Conservation (phyloP, 73 alveolate genomes). For the Paramecium pentaurelia region DNA sequence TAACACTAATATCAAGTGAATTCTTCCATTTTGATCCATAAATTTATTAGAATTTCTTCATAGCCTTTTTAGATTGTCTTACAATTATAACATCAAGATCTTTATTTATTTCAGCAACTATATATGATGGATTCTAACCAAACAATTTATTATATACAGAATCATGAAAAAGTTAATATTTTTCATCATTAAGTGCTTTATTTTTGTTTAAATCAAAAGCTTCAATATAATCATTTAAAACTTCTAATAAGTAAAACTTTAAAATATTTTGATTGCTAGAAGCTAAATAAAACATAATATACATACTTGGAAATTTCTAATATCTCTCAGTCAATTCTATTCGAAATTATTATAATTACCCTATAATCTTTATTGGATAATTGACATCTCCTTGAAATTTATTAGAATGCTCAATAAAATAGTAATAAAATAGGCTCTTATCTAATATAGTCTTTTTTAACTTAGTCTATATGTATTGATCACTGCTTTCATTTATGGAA, state of each 20-base stretch:
- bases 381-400: background rate
- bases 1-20: background rate
- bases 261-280: background rate
- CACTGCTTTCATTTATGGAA: background rate
- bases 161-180: background rate
- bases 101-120: background rate
- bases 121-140: background rate
- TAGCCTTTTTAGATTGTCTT: conserved; percentile 1
- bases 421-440: background rate
- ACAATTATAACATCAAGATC: background rate
- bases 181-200: conserved; percentile 1
- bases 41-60: background rate
- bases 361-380: background rate
- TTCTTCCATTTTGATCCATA: background rate
- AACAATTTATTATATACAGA: background rate
- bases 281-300: background rate
- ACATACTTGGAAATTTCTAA: background rate
- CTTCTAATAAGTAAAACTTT: conserved; percentile 1
- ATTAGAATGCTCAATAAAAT: background rate
- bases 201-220: background rate
- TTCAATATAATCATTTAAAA: conserved; percentile 17
- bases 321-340: background rate
- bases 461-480: background rate
- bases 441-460: background rate
- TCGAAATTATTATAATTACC: background rate